Percentiles rank a stretch among this genome's conserved stretches.
phyloP scores from a whole-genome alignment of 2,329 filamentous ascomycete genomes.

The Akanthomyces dipterigenus region DNA sequence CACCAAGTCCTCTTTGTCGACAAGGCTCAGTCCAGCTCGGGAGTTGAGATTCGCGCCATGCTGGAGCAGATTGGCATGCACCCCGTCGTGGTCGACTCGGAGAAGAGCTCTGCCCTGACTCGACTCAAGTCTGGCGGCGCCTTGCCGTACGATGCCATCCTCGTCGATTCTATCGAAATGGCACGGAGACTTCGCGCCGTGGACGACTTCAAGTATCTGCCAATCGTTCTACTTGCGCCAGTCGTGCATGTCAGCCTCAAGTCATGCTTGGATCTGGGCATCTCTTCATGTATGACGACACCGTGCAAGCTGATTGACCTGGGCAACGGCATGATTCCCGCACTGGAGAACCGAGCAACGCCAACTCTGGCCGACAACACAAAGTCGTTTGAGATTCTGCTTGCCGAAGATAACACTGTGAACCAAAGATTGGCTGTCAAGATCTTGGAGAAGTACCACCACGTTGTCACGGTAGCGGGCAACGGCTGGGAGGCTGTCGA shows the following conservation, averaged over 20 bases:
- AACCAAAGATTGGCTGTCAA: slow-evolving; percentile 95
- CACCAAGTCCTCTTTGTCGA: slow-evolving; percentile 94
- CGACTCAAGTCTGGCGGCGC: slow-evolving; percentile 47
- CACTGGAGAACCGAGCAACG: slow-evolving; percentile 85
- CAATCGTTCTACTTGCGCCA: slow-evolving; percentile 85
- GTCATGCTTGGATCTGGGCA: slow-evolving; percentile 87
- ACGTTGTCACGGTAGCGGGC: slow-evolving; percentile 84
- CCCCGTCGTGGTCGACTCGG: slow-evolving; percentile 79
- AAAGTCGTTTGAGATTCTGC: slow-evolving; percentile 87
- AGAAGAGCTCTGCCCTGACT: slow-evolving; percentile 53
- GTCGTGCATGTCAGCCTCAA: slow-evolving; percentile 87
- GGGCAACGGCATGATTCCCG: slow-evolving; percentile 92
- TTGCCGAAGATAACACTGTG: slow-evolving; percentile 95
- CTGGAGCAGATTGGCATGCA: slow-evolving; percentile 71
- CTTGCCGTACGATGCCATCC: slow-evolving; percentile 85
- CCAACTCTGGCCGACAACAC: slow-evolving; percentile 90
- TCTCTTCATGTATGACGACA: slow-evolving; percentile 98
- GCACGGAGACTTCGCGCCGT: slow-evolving; percentile 78
- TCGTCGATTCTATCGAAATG: slow-evolving; percentile 89
- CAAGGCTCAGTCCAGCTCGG: slow-evolving; percentile 74
- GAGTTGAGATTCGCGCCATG: slow-evolving; percentile 70
- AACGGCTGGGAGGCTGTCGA: slow-evolving; percentile 93
- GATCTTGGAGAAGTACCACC: slow-evolving; percentile 95
- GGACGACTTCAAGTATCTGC: slow-evolving; percentile 96
- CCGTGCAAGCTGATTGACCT: slow-evolving; percentile 91